Evolutionary conservation across 176 grass and related monocot genomes (phyloP), one percentile per base, ranked within the genome.

Genomic region (Eragrostis nindensis): DNA sequence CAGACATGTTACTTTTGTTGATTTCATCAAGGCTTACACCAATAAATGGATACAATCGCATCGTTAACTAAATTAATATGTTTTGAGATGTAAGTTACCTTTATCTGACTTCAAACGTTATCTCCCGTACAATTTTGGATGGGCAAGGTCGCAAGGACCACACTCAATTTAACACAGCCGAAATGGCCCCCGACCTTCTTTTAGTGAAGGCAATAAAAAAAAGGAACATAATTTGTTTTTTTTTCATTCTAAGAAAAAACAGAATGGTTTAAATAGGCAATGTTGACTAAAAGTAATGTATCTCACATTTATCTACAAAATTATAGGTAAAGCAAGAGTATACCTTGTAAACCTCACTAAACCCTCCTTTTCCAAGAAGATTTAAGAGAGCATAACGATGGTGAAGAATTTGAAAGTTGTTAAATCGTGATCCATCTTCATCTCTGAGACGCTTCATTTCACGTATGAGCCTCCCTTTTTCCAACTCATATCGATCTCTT

Each of bases 271-370:
- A 71, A 82, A 81, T 45, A 79, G 21, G 62, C n/a, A 54, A 40
- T 65, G 41, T 54, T 71, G 54, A 56, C 26, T 61, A 57, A 68
- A 64, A 22, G 54, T 53, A 77, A 55, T 57, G 24, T 43, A 56
- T 55, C 21, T 74, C 26, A 5, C 47, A 67, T 83, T 50, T 40
- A 74, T 60, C 71, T 62, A 18, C 11, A 30, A 70, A 70, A 14
- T 52, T 45, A 69, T 48, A 63, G 19, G 8, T 86, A 53, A 85
- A 82, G 73, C 48, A 85, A 82, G 48, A 66, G 25, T 73, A n/a
- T 86, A 99, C 97, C 97, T 99, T 99, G 78, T 99, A 99, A 80
- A 99, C 97, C 82, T 99, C 97, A 86, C 97, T 99, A 84, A 99
- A 99, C 25, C 97, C 97, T 74, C 97, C 97, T 74, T 99, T 99